Evolutionary conservation across 176 grass and related monocot genomes (phyloP), one percentile per base, ranked within the genome.

Genomic region (Cocos nucifera): DNA sequence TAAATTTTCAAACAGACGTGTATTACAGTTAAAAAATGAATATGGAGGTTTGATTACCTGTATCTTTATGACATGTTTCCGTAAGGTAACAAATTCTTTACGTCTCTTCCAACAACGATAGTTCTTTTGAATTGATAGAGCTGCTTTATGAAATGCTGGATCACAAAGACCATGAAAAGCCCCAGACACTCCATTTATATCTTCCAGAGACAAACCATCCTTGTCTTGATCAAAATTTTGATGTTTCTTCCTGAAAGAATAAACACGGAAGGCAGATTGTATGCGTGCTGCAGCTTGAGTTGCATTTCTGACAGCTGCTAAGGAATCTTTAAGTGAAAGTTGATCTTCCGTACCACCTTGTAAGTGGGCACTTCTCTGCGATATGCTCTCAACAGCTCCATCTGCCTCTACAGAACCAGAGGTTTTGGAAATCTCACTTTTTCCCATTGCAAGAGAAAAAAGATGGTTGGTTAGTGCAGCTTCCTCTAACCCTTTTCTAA

Each of bases 41-140:
- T 8, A 44, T 44, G 35, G 35, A 9, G 24, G 2, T 24, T 55
- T 17, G 27, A 24, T 80, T 72, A 98, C 94, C 79, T 98, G 88
- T 74, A 98, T 89, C 78, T 79, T 93, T 55, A 89, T 70, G 56
- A 74, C 62, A 78, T 83, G 14, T 65, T 69, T 87, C 7, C 79
- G 71, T 49, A 86, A 19, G 48, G 22, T 70, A 39, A 81, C 12
- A 68, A 81, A 98, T 55, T 89, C 82, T 70, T 81, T 83, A 22
- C 79, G 76, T 29, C 67, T 86, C 61, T 83, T 98, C 94, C 85
- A 98, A 82, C 88, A 52, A 50, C 70, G 71, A 79, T 78, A 98
- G 24, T 89, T 93, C 63, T 89, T 98, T 79, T 98, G 88, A 80
- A 98, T 98, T 53, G 82, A 93, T 62, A 98, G 70, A 57, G 74